phyloP scores from a whole-genome alignment of 202 grass and related monocot genomes.

The Digitaria exilis region DNA sequence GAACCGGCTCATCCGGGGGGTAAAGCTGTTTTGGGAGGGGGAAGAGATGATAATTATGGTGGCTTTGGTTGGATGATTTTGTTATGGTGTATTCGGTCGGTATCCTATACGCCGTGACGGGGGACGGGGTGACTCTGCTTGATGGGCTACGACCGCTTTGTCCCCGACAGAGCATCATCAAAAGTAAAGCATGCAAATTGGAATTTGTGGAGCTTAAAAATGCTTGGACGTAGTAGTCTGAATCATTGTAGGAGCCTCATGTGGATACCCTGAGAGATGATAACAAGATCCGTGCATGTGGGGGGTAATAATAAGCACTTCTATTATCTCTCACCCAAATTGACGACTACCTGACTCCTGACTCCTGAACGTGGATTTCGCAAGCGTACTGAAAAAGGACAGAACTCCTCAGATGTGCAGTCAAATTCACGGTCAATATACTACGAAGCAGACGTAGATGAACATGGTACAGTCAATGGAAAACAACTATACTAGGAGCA shows the following conservation, averaged over 20 bases:
- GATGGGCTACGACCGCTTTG: conserved; percentile 44
- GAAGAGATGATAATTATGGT: conserved; percentile 35
- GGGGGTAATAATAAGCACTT: background rate
- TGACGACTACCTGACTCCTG: no score
- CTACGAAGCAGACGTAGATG: no score
- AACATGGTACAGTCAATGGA: background rate
- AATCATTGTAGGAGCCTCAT: conserved; percentile 30
- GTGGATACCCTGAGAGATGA: conserved; percentile 36
- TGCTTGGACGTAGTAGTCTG: background rate
- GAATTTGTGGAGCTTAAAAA: conserved; percentile 47
- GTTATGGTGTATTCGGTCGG: conserved; percentile 36
- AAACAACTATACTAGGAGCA: background rate
- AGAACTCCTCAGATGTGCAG: background rate
- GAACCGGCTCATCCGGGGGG: conserved; percentile 27
- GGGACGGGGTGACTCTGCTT: background rate
- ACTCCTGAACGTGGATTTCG: background rate
- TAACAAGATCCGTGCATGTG: conserved; percentile 25
- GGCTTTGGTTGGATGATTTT: conserved; percentile 2
- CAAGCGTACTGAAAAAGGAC: background rate
- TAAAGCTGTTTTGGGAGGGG: conserved; percentile 35
- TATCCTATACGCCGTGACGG: background rate
- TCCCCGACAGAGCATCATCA: conserved; percentile 44
- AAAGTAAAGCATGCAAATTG: conserved; percentile 34
- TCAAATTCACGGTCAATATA: background rate
- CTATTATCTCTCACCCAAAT: background rate